Percentiles rank a stretch among this genome's conserved stretches.
phyloP scores from a whole-genome alignment of 129 eudicot species.

The Chrysanthemum seticuspe region DNA sequence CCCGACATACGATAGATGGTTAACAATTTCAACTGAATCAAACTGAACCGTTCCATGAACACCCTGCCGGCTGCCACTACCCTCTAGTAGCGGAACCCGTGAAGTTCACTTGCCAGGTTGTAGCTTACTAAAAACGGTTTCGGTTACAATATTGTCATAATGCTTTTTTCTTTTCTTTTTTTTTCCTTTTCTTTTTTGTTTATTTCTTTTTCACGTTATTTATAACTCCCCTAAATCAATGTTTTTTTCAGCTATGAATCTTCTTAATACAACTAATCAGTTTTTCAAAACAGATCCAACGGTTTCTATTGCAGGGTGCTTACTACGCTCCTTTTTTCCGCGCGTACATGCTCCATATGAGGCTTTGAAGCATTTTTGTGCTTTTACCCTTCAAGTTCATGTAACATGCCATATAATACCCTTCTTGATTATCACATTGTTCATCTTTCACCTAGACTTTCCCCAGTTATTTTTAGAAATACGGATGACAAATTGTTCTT shows the following conservation, averaged over 20 bases:
- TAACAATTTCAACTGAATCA: too few relatives aligned
- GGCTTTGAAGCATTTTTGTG: not conserved
- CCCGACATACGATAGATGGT: too few relatives aligned
- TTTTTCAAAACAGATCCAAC: constrained; percentile 3
- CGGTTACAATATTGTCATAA: too few relatives aligned
- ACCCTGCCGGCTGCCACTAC: too few relatives aligned
- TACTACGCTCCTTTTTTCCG: not conserved
- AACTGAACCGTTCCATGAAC: too few relatives aligned
- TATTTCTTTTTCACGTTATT: not conserved
- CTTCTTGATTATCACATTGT: not conserved
- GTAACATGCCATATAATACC: not conserved
- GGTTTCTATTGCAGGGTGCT: not conserved
- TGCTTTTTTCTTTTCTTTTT: too few relatives aligned
- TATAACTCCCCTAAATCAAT: not conserved
- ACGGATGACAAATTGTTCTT: too few relatives aligned
- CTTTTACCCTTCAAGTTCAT: not conserved
- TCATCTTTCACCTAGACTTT: not conserved
- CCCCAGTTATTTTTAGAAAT: not conserved
- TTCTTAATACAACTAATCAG: not conserved
- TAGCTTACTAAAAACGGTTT: not conserved
- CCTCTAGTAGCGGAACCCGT: too few relatives aligned
- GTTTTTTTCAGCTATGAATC: not conserved
- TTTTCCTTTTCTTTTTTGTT: not conserved
- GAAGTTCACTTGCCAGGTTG: too few relatives aligned
- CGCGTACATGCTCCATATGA: not conserved